phyloP scores from a whole-genome alignment of 73 alveolate species.

The Paramecium bursaria region DNA sequence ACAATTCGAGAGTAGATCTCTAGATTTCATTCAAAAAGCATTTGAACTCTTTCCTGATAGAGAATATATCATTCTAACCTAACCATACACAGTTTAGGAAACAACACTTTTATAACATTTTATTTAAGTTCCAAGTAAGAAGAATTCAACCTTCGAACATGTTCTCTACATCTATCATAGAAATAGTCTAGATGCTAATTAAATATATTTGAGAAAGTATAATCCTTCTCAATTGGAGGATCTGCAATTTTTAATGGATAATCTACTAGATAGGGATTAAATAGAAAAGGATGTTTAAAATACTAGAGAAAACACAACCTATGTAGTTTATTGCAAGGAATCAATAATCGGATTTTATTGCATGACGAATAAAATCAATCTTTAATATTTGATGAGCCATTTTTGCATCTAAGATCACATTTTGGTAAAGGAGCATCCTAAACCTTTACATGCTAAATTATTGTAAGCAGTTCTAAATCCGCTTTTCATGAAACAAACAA shows the following conservation, averaged over 20 bases:
- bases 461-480: slow-evolving; percentile 91
- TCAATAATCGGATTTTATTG: slow-evolving; percentile 92
- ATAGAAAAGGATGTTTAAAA: slow-evolving; percentile 1
- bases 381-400: slow-evolving; percentile 92
- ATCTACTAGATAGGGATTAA: neutral
- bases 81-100: slow-evolving; percentile 98
- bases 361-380: slow-evolving; percentile 91
- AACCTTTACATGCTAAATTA: slow-evolving; percentile 94
- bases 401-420: slow-evolving; percentile 95
- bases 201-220: slow-evolving; percentile 43
- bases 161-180: slow-evolving; percentile 96
- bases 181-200: slow-evolving; percentile 80
- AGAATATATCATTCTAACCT: slow-evolving; percentile 95
- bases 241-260: slow-evolving; percentile 71
- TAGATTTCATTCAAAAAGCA: slow-evolving; percentile 94
- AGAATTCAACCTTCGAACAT: slow-evolving; percentile 93
- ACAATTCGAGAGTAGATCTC: slow-evolving; percentile 93
- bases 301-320: slow-evolving; percentile 40
- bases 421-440: slow-evolving; percentile 90
- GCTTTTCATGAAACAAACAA: slow-evolving; percentile 85
- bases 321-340: slow-evolving; percentile 84
- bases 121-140: slow-evolving; percentile 87
- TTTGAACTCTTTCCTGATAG: slow-evolving; percentile 96
- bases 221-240: slow-evolving; percentile 64
- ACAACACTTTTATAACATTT: slow-evolving; percentile 89